phyloP scores from a whole-genome alignment of 768 basidiomycete genomes.

The Obba rivulosa region DNA sequence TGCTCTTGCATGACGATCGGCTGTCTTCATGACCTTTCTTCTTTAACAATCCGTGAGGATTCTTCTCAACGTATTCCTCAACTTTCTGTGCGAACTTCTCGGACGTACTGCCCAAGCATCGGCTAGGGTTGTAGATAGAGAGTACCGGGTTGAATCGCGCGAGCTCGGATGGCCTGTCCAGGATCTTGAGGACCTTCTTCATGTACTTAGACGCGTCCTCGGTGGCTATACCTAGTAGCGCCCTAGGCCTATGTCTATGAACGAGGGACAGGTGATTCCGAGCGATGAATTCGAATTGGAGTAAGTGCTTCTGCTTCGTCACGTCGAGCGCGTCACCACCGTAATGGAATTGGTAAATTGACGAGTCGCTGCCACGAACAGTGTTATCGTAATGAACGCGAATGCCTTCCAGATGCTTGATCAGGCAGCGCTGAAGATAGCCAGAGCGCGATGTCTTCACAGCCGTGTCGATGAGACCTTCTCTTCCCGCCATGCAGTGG shows the following conservation, averaged over 20 bases:
- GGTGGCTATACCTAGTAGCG: conserved; percentile 49
- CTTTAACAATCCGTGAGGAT: conserved; percentile 53
- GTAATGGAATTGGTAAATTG: conserved; percentile 94
- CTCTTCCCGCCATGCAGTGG: conserved; percentile 99
- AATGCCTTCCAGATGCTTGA: conserved; percentile 97
- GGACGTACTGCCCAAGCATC: conserved; percentile 84
- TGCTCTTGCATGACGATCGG: conserved; percentile 22
- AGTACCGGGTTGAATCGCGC: conserved; percentile 67
- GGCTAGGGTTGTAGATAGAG: conserved; percentile 70
- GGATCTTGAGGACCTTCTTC: conserved; percentile 83
- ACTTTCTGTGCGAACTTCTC: conserved; percentile 84
- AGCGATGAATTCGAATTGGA: conserved; percentile 90
- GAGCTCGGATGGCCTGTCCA: conserved; percentile 42
- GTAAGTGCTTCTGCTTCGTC: conserved; percentile 93
- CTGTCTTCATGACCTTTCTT: conserved; percentile 30
- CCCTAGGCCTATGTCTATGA: conserved; percentile 60
- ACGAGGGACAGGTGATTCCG: conserved; percentile 79
- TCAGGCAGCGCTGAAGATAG: conserved; percentile 94
- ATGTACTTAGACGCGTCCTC: conserved; percentile 69
- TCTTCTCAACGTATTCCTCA: conserved; percentile 70
- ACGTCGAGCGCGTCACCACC: conserved; percentile 97
- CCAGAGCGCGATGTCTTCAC: conserved; percentile 99
- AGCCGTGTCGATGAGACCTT: conserved; percentile 98
- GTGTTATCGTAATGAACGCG: conserved; percentile 98
- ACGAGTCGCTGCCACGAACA: conserved; percentile 90